These are phyloP conservation scores for Scedosporium apiospermum DNA, from an alignment of 2,329 filamentous ascomycete species.

Conservation along the genomic window DNA sequence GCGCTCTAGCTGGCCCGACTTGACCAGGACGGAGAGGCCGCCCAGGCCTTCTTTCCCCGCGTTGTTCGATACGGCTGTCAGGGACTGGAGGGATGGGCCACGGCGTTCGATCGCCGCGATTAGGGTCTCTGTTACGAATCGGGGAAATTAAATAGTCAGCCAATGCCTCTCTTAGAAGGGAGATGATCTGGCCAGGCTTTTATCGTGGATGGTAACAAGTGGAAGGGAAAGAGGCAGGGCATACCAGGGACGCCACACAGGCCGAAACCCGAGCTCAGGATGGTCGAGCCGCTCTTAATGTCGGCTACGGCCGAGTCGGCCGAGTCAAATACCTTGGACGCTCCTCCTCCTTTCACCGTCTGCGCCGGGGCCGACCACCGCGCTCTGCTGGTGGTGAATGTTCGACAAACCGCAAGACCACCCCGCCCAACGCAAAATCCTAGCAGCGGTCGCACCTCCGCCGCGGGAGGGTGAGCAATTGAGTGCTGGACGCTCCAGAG, in stretches of 20 bases:
- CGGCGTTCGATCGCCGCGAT: constrained; percentile 57
- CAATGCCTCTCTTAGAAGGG: background rate
- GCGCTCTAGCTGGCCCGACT: constrained; percentile 60
- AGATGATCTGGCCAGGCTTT: too few species aligned
- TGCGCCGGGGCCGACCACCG: constrained; percentile 5
- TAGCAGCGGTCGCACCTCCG: background rate
- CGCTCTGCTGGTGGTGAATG: constrained; percentile 2
- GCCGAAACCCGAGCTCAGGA: constrained; percentile 75
- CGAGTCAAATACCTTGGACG: constrained; percentile 40
- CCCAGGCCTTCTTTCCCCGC: constrained; percentile 60
- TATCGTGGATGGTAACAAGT: too few species aligned
- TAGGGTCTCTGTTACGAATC: constrained; percentile 48
- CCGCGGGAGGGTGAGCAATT: background rate
- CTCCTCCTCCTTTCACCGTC: background rate
- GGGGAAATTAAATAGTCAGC: constrained; percentile 2
- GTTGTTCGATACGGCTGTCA: constrained; percentile 76
- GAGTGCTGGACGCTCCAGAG: background rate
- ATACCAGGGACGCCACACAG: constrained; percentile 65
- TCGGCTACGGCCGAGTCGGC: constrained; percentile 63
- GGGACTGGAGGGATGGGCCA: constrained; percentile 50
- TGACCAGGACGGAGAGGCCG: constrained; percentile 59
- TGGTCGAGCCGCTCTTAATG: constrained; percentile 57
- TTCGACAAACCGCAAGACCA: constrained; percentile 5
- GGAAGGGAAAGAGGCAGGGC: constrained; percentile 11
- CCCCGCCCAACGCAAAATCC: background rate